Base-by-base conservation (phyloP, 345 rosid genomes). In the Lepidium sativum region DNA sequence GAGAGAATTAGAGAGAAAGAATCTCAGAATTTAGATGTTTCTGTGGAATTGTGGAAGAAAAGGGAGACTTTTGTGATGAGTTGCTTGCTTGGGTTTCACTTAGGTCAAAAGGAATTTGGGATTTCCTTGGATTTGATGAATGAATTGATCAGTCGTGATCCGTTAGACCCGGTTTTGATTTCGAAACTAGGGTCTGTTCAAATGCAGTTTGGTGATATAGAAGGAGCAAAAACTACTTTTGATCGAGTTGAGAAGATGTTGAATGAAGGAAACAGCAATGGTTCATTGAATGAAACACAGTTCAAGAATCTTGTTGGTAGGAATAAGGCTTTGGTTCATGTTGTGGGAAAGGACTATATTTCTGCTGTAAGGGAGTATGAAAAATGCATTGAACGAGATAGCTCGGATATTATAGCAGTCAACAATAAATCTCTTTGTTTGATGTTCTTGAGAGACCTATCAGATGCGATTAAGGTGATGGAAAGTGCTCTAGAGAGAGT, bases 361-460 rank as follows among this genome's bases (percentile, higher is more conserved):
- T 81, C 97, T 0, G 99, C 97, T 0, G 96, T 90, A 67, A 83
- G 95, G 73, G 97, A 84, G 70, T 94, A 94, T 8, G 97, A 88
- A 20, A 83, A 73, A 65, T 94, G 99, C 44, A 90, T 94, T 13
- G 99, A 94, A 75, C 83, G 99, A 72, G 95, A 94, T 74, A 67
- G 64, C 11, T 60, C 75, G 1, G 99, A 94, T 76, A 65, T 75
- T 16, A 83, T 94, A 6, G 99, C 97, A 0, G 73, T 94, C 14
- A 90, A 85, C 56, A 90, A 94, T 64, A 94, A 94, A 70, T 92
- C 92, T 0, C 71, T 94, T 23, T 94, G 97, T 70, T 83, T 90
- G 84, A 90, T 94, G 99, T 90, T 88, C 47, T 72, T 83, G 77
- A 88, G 99, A 75, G 96, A 90, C 73, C 62, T 94, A 63, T 78